Evolutionary conservation across 139 green algal species (phyloP).

Genomic region (Axilococcus clingmanii): DNA sequence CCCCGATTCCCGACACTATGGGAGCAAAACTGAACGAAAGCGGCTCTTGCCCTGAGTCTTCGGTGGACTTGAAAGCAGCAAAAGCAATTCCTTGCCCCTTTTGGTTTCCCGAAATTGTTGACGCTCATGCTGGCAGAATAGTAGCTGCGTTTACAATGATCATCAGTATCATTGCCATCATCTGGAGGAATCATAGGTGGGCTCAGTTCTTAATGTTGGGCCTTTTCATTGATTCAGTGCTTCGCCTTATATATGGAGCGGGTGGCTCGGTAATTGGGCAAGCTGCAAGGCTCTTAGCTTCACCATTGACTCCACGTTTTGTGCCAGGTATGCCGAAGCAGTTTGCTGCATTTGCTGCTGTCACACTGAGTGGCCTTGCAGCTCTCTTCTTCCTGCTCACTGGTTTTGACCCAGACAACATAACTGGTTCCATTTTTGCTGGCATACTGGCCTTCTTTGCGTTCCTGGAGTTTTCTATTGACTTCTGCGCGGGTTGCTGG

Average conservation of each 20-base stretch:
- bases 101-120: conserved; percentile 33
- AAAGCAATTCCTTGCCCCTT: conserved; percentile 23
- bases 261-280: conserved; percentile 27
- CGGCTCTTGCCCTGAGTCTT: not conserved
- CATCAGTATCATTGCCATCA: conserved; percentile 17
- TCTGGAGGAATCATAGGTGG: conserved; percentile 11
- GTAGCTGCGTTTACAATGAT: conserved; percentile 18
- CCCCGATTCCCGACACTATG: not conserved
- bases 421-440: conserved; percentile 13
- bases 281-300: conserved; percentile 25
- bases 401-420: conserved; percentile 15
- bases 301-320: conserved; percentile 11
- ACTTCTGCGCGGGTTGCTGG: conserved; percentile 39
- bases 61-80: conserved; percentile 11
- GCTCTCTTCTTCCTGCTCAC: no score
- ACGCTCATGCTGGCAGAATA: conserved; percentile 25
- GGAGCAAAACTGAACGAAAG: not conserved
- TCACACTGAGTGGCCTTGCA: conserved; percentile 12
- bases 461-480: conserved; percentile 30
- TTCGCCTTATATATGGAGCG: conserved; percentile 20
- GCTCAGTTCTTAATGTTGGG: conserved; percentile 20
- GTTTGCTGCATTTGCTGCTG: conserved; percentile 28
- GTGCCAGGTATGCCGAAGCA: conserved; percentile 39
- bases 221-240: conserved; percentile 22
- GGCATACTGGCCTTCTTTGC: conserved; percentile 10